Base-by-base conservation (phyloP, 2,329 filamentous ascomycete genomes). In the Cercospora citrullina region DNA sequence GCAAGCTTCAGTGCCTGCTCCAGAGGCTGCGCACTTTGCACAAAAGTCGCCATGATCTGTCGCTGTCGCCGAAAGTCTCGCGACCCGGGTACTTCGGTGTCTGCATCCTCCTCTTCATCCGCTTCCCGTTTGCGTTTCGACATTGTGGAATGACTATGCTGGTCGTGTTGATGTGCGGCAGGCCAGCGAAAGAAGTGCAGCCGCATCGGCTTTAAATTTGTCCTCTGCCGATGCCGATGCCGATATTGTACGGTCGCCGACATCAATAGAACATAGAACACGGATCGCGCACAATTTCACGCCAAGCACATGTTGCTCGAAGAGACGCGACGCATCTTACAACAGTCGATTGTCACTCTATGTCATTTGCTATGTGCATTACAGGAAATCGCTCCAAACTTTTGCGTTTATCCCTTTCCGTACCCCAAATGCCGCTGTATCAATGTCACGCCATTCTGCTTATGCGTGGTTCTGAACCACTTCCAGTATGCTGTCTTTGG, bases 401-500 rank as follows among this genome's bases (percentile, higher is more conserved):
- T 61, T 61, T 61, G n/a, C 33, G 23, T 23, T 60, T 60, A 51
- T 61, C 36, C 59, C 31, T 10, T 39, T 31, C 18, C 57, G 7
- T 36, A 28, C 10, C 36, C 31, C 36, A 42, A 61, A 42, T 61
- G 59, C 59, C 59, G 59, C 59, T 61, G 8, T 26, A 18, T 42
- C 42, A 28, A 60, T 26, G 23, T 30, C n/a, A 14, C 31, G 16
- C n/a, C 12, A 31, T 42, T 48, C 60, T 63, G 42, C 57, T 42
- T 73, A 73, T 63, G 74, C 77, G 78, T 71, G 80, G 77, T 58
- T 76, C 79, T 69, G 73, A 73, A 98, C 91, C 71, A 93, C 91
- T 68, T 92, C 89, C 69, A 99, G 82, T 69, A 99, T 97, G 78
- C 96, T 85, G 68, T 96, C 89, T 82, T 91, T 93, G 60, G 95